These are phyloP conservation scores for Diaporthe helianthi DNA, from an alignment of 2,329 filamentous ascomycete genomes.

Conservation along the genomic window DNA sequence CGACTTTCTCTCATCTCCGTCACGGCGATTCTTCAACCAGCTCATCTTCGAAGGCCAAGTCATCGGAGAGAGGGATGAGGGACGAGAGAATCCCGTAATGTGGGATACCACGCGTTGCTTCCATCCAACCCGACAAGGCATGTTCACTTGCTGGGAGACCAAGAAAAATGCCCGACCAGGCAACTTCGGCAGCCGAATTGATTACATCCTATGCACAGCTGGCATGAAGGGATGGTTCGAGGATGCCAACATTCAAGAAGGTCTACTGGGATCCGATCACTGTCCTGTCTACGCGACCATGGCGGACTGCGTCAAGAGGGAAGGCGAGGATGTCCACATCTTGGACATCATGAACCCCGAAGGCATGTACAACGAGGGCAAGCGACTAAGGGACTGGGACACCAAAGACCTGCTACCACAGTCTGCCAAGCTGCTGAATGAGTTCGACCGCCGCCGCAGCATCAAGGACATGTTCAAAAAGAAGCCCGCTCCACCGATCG, in stretches of 20 bases:
- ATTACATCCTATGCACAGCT: conserved; percentile 87
- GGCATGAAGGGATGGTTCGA: conserved; percentile 82
- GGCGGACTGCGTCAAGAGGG: conserved; percentile 64
- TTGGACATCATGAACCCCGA: conserved; percentile 79
- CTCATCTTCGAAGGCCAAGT: conserved; percentile 78
- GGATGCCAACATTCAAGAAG: conserved; percentile 88
- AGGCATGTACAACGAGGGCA: conserved; percentile 73
- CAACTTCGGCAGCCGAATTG: conserved; percentile 91
- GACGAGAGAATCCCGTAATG: conserved; percentile 73
- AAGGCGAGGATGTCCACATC: conserved; percentile 59
- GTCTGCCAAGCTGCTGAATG: conserved; percentile 84
- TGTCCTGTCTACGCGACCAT: conserved; percentile 88
- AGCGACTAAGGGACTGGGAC: conserved; percentile 71
- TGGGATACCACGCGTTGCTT: conserved; percentile 86
- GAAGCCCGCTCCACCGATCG: conserved; percentile 45
- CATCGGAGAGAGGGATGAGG: conserved; percentile 69
- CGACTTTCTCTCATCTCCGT: conserved; percentile 75
- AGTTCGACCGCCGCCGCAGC: conserved; percentile 83
- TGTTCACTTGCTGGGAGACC: conserved; percentile 98
- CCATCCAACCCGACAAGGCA: conserved; percentile 79
- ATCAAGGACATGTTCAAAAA: conserved; percentile 93
- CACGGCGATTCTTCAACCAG: conserved; percentile 83
- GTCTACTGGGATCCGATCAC: conserved; percentile 93
- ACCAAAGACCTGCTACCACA: conserved; percentile 72
- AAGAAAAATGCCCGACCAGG: conserved; percentile 94